Conservation (phyloP, 1,284 basidiomycete species). For the Ceratobasidium papillatum region DNA sequence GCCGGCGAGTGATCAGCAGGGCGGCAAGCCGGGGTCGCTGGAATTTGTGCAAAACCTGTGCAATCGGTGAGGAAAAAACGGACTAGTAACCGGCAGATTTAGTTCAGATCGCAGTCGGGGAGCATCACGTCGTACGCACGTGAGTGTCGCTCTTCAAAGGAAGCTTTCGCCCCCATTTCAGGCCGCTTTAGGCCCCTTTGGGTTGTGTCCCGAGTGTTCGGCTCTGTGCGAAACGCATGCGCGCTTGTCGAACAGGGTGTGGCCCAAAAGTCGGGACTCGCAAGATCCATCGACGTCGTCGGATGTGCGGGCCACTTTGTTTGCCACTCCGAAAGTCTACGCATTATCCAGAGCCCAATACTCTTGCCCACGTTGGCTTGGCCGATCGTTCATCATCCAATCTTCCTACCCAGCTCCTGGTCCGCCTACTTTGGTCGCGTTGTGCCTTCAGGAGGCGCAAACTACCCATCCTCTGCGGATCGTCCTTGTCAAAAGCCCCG, state of each 20-base stretch:
- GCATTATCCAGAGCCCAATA: conserved; percentile 13
- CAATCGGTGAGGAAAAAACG: neutral
- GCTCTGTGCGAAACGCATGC: conserved; percentile 21
- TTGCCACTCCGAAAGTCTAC: conserved; percentile 39
- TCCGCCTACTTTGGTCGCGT: conserved; percentile 4
- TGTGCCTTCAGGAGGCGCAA: conserved; percentile 31
- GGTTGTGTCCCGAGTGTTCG: conserved; percentile 2
- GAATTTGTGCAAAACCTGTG: conserved; percentile 13
- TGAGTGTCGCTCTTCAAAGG: too few relatives aligned
- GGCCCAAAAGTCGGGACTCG: conserved; percentile 32
- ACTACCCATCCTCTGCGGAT: conserved; percentile 1
- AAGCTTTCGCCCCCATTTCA: too few relatives aligned
- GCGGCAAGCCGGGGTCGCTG: neutral
- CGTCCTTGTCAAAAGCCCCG: conserved; percentile 32
- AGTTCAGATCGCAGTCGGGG: conserved; percentile 21
- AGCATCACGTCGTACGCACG: too few relatives aligned
- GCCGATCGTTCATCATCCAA: conserved; percentile 34
- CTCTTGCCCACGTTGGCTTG: conserved; percentile 37
- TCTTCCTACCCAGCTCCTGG: conserved; percentile 38
- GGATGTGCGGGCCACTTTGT: conserved; percentile 39
- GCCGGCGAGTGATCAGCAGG: conserved; percentile 35
- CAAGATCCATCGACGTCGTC: conserved; percentile 23
- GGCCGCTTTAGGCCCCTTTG: too few relatives aligned
- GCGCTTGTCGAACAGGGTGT: conserved; percentile 29
- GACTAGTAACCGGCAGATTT: conserved; percentile 24